Evolutionary conservation across 306 rosid genomes (phyloP).

Genomic region (Rubus parviflorus): DNA sequence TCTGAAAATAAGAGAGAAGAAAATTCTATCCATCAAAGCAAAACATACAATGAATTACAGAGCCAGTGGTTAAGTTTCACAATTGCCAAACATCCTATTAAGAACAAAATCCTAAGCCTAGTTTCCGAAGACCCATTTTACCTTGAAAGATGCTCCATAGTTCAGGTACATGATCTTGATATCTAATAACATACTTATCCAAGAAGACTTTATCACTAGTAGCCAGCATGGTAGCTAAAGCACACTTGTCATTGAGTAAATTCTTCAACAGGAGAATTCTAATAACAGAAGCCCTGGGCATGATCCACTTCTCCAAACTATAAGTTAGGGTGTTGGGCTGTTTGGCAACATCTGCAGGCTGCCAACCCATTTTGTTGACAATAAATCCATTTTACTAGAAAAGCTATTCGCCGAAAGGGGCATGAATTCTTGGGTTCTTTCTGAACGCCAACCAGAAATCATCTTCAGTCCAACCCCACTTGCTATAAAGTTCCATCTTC

Average conservation of each 20-base stretch:
- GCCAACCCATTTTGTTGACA: slow-evolving; percentile 28
- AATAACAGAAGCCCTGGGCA: slow-evolving; percentile 29
- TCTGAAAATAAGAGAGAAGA: no score
- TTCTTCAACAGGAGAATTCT: slow-evolving; percentile 26
- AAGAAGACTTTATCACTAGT: background rate
- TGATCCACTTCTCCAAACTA: no score
- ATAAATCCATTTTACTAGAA: slow-evolving; percentile 19
- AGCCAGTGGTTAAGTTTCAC: no score
- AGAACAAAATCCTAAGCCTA: background rate
- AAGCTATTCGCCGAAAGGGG: slow-evolving; percentile 27
- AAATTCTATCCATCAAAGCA: no score
- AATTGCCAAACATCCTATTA: no score
- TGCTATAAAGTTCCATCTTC: slow-evolving; percentile 24
- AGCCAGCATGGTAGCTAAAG: background rate
- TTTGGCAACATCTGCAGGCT: slow-evolving; percentile 19
- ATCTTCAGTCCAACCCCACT: slow-evolving; percentile 36
- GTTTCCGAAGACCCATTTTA: background rate
- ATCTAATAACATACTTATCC: background rate
- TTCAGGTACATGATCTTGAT: background rate
- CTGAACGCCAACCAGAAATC: slow-evolving; percentile 26
- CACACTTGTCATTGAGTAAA: background rate
- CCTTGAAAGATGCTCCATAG: background rate
- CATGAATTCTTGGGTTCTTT: slow-evolving; percentile 27
- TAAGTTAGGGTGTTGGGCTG: background rate
- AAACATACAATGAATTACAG: no score